Conservation (phyloP, 129 eudicot species). For the Centella asiatica region DNA sequence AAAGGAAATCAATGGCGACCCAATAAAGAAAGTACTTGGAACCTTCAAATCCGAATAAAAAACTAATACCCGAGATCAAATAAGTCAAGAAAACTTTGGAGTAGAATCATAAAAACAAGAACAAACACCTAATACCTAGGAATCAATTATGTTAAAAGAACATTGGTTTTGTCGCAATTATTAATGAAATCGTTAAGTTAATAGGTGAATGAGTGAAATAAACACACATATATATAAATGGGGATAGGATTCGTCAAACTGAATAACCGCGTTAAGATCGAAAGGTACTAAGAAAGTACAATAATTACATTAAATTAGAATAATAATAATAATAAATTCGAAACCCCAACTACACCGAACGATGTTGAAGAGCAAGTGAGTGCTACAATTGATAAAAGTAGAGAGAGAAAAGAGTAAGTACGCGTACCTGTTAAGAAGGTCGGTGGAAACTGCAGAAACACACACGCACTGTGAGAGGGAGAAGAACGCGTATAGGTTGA, state of each 20-base stretch:
- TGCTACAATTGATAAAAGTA: background rate
- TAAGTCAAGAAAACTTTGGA: background rate
- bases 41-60: constrained; percentile 22
- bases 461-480: background rate
- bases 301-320: background rate
- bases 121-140: background rate
- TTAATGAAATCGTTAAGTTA: background rate
- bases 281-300: constrained; percentile 14
- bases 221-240: background rate
- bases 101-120: background rate
- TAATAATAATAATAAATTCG: background rate
- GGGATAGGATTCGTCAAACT: background rate
- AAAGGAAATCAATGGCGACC: constrained; percentile 6
- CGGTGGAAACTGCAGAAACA: background rate
- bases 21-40: constrained; percentile 21
- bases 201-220: background rate
- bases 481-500: constrained; percentile 8
- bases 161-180: background rate
- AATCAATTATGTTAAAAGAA: too few relatives aligned
- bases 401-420: background rate
- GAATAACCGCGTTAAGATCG: constrained; percentile 22
- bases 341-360: constrained; percentile 4
- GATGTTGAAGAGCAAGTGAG: constrained; percentile 10
- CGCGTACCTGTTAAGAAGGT: constrained; percentile 4
- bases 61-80: background rate